Evolutionary conservation across 805 yeast genomes (phyloP).

Genomic region (Wickerhamomyces xylosicus): DNA sequence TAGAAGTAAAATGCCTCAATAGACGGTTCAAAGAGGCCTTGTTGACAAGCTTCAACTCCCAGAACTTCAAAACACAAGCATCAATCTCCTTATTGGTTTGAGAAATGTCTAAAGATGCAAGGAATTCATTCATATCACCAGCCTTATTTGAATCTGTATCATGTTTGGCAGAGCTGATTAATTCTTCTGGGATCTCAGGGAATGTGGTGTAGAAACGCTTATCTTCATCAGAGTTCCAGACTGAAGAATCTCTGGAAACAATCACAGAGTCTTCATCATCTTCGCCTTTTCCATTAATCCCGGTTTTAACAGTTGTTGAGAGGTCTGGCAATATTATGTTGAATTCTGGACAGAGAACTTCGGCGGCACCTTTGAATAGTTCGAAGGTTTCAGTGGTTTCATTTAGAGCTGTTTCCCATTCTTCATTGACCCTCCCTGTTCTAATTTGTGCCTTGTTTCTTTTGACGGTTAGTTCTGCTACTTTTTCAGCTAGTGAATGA

Average conservation of each 20-base stretch:
- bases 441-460: constrained; percentile 50
- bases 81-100: constrained; percentile 40
- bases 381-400: constrained; percentile 27
- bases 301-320: neutral
- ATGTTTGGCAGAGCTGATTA: constrained; percentile 22
- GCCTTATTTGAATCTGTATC: constrained; percentile 17
- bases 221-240: constrained; percentile 64
- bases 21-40: constrained; percentile 64
- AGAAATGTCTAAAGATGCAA: constrained; percentile 31
- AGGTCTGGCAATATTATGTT: constrained; percentile 27
- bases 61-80: constrained; percentile 33
- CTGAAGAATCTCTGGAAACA: constrained; percentile 19
- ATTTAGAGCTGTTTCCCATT: constrained; percentile 26
- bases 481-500: constrained; percentile 24
- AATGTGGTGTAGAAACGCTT: constrained; percentile 51
- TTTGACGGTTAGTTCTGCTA: constrained; percentile 25
- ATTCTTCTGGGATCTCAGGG: constrained; percentile 29
- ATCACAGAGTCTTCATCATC: constrained; percentile 18
- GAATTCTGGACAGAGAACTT: constrained; percentile 32
- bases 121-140: constrained; percentile 32
- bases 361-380: constrained; percentile 32
- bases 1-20: constrained; percentile 41
- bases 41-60: constrained; percentile 45
- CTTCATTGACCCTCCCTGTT: constrained; percentile 46
- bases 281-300: no score